Conservation (phyloP, 2,329 filamentous ascomycete species). For the Paecilomyces formosus region DNA sequence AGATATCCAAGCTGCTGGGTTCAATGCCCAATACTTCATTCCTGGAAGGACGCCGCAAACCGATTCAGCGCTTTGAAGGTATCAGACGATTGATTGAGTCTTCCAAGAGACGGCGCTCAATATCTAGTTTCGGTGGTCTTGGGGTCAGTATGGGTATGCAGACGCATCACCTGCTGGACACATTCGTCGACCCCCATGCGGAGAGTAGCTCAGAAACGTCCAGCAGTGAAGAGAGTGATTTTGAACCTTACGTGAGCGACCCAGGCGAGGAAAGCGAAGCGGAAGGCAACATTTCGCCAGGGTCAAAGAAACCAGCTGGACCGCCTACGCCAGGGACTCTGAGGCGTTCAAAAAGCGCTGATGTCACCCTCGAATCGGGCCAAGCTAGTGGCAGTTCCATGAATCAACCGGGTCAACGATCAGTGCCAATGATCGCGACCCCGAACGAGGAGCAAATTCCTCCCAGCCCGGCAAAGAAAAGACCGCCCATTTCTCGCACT, state of each 20-base stretch:
- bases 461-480: conserved; percentile 5
- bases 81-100: conserved; percentile 56
- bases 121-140: conserved; percentile 42
- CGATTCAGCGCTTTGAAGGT: conserved; percentile 47
- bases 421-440: not conserved
- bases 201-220: conserved; percentile 40
- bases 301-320: not conserved
- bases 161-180: conserved; percentile 62
- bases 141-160: conserved; percentile 66
- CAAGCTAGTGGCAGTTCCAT: too few species aligned
- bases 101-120: conserved; percentile 46
- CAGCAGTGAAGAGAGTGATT: conserved; percentile 33
- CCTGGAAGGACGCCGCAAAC: conserved; percentile 41
- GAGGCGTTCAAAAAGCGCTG: not conserved
- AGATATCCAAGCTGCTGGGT: conserved; percentile 27
- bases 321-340: not conserved
- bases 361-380: not conserved
- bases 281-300: conserved; percentile 2
- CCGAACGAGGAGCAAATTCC: not conserved
- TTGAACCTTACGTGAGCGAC: conserved; percentile 34
- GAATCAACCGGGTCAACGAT: not conserved
- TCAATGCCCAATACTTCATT: conserved; percentile 40
- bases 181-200: conserved; percentile 47
- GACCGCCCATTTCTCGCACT: conserved; percentile 20
- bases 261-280: conserved; percentile 22